Evolutionary conservation across 2,329 filamentous ascomycete genomes (phyloP), one percentile per base, ranked within the genome.

Genomic region (Alternaria postmessia): DNA sequence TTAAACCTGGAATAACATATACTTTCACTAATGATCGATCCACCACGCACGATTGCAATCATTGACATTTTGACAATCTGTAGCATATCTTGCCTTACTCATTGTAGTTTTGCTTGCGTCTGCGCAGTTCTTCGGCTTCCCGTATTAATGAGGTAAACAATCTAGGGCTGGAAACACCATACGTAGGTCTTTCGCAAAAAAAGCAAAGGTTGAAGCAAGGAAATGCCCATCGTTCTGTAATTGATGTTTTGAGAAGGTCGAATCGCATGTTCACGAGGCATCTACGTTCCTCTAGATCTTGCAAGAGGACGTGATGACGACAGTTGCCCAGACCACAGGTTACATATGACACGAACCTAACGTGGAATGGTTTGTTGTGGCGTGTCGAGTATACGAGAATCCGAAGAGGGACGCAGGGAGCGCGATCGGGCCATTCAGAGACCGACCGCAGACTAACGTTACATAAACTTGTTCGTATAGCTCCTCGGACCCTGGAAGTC

Each of bases 381-480:
- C 24, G 26, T 43, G 18, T 44, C 18, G 26, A n/a, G 39, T 43
- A 53, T 34, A 43, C 51, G 39, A 44, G 39, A 53, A 53, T 53
- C 26, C 51, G 34, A 51, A 7, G 20, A 28, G 4, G 32, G 20
- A 49, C 22, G 11, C 2, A 30, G 22, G n/a, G 22, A 43, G 26
- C 51, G 39, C 30, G 26, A 36, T 53, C 51, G 51, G 51, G 28
- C 26, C 39, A 14, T 53, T 24, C 39, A 18, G 51, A 34, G 38
- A 43, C 39, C 51, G 51, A 53, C 28, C n/a, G 28, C 20, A 39
- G 41, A 22, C 28, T 5, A 43, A 14, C 18, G 5, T 41, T 41
- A 24, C 49, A 41, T 39, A 34, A n/a, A 26, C 36, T 18, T 24
- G 14, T 12, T 51, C 34, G 34, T 41, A 51, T 28, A 51, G 49